Conservation (phyloP, 73 alveolate genomes). For the Symbiodinium natans region DNA sequence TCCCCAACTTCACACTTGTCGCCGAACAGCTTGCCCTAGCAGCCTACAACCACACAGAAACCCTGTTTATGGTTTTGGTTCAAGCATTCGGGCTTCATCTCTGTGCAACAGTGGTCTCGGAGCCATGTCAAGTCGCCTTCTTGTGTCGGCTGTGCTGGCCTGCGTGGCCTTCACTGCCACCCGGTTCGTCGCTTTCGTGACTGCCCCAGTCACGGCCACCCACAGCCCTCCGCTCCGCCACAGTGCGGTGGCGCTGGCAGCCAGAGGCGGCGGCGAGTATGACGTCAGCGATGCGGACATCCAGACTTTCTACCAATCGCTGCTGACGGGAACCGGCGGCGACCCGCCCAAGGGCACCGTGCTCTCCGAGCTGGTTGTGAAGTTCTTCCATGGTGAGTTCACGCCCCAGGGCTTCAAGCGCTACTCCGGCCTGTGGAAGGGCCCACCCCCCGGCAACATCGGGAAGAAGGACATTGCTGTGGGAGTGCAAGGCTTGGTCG, state of each 20-base stretch:
- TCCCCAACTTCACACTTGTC: too few relatives aligned
- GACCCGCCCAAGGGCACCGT: constrained; percentile 92
- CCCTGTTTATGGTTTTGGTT: too few relatives aligned
- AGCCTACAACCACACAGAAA: too few relatives aligned
- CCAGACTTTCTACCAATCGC: constrained; percentile 48
- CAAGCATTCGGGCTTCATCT: too few relatives aligned
- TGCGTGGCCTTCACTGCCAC: constrained; percentile 55
- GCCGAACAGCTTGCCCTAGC: too few relatives aligned
- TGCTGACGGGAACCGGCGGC: constrained; percentile 74
- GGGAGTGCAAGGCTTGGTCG: constrained; percentile 35
- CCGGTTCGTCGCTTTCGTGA: too few relatives aligned
- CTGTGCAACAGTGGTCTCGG: too few relatives aligned
- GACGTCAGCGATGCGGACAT: constrained; percentile 87
- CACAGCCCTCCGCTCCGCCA: background rate
- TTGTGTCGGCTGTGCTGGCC: constrained; percentile 48
- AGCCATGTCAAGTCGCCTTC: constrained; percentile 42
- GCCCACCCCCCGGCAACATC: constrained; percentile 94
- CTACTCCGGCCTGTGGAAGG: constrained; percentile 86
- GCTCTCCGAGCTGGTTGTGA: constrained; percentile 55
- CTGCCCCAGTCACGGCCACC: constrained; percentile 36
- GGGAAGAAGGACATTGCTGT: constrained; percentile 93
- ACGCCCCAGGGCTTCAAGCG: constrained; percentile 94
- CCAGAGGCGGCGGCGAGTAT: constrained; percentile 92
- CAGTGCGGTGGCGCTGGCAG: constrained; percentile 39
- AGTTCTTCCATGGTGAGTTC: constrained; percentile 92